Evolutionary conservation across 768 basidiomycete species (phyloP), one percentile per base, ranked within the genome.

Genomic region (Hypholoma fasciculare): DNA sequence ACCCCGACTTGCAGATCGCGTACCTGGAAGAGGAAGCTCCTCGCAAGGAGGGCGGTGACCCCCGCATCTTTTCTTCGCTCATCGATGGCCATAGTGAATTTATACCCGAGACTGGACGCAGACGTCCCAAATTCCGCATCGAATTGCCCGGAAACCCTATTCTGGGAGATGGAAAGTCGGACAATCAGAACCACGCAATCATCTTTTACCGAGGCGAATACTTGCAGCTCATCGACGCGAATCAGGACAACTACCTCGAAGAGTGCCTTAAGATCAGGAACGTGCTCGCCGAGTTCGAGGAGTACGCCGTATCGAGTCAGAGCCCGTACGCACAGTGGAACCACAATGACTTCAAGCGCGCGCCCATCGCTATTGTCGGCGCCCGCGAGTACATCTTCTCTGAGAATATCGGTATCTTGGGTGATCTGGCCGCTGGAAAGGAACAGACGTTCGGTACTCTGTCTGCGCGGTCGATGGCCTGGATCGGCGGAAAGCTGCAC

Each of bases 321-420:
- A 94, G 88, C 65, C 97, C 97, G 5, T 98, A 99, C 71, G 88
- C 90, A 7, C 90, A 90, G 60, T 94, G 90, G 84, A 87, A 87
- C 59, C 87, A 90, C 67, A 88, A 91, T 72, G 93, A 97, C 64
- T 93, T 96, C 82, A 85, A 85, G 70, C 84, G 84, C 60, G 73
- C 92, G 19, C 97, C 97, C 16, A 90, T 98, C 19, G 96, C 97
- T 14, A 99, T 99, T 62, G 92, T 99, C 62, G 97, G 96, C 73
- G 96, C 97, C 9, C 88, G 97, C 76, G 96, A 99, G 80, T 99
- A 99, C 74, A 98, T 99, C 71, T 99, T 99, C 78, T 98, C 97
- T 52, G 97, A 99, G 78, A 98, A 98, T 71, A 98, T 98, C 62
- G 97, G 97, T 81, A 96, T 98, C 66, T 82, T 99, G 48, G 97